Evolutionary conservation across 192 early-diverging fungal species (phyloP), one percentile per base, ranked within the genome.

Genomic region (Mortierella antarctica): DNA sequence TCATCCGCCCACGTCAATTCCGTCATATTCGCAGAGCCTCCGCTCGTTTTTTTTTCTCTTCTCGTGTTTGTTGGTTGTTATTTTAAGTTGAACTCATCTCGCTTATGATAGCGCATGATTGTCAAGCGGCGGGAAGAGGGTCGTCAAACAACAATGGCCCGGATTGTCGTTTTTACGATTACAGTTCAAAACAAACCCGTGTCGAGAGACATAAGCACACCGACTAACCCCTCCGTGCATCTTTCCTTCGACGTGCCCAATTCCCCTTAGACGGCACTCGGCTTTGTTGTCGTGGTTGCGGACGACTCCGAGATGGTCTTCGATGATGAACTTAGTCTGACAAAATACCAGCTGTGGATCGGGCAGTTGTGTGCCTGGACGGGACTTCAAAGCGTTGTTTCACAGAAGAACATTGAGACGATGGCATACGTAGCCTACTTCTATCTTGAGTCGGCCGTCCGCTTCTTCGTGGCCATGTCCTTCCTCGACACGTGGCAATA

Each of bases 401-500:
- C 77, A 10, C 77, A 65, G 42, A 21, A 58, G 10, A 62, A 31
- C 12, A 64, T 80, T 31, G 70, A 57, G 11, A 63, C 41, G 8
- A 67, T 80, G 65, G 77, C 77, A 7, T 21, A 80, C 46, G 40
- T 80, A 18, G 55, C 53, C 21, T 80, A 80, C 54, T 80, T 49
- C 48, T 80, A 80, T 48, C 18, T 80, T 42, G 77, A 80, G 77
- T 68, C 77, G 4, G 44, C 56, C 17, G 42, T 49, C 15, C 70
- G 77, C 59, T 88, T 89, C 74, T 74, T 85, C 47, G 42, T 81
- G 48, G 88, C 85, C 31, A 89, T 89, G 88, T 11, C 86, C 20
- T 67, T 91, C 57, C 61, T 91, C 60, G 88, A 87, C 48, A 74
- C 82, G 0, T 88, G 83, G 64, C 87, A 93, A 83, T 93, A 93